These are phyloP conservation scores for Daldinia sp. DNA, from an alignment of 2,329 filamentous ascomycete species.

Conservation along the genomic window DNA sequence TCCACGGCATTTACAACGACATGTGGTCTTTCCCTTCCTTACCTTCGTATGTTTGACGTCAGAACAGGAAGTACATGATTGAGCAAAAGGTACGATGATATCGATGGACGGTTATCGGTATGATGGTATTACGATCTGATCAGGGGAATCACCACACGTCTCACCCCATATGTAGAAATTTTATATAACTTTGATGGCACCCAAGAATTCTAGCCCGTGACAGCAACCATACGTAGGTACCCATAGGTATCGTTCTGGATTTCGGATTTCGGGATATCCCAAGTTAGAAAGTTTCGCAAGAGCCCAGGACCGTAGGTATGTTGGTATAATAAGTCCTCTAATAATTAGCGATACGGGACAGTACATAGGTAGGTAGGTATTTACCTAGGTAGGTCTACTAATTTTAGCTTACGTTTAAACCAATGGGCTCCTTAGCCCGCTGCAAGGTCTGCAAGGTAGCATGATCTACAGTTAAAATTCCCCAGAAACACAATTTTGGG, in stretches of 20 bases:
- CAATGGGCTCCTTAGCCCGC: slow-evolving; percentile 15
- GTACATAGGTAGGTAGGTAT: not conserved
- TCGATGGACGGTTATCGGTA: not conserved
- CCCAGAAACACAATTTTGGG: slow-evolving; percentile 16
- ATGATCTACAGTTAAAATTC: slow-evolving; percentile 31
- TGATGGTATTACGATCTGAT: slow-evolving; percentile 27
- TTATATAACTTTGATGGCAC: slow-evolving; percentile 2
- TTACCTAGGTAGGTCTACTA: slow-evolving; percentile 24
- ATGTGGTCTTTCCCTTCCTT: not conserved
- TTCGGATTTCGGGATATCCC: not conserved
- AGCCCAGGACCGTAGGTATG: not conserved
- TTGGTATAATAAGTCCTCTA: too few species aligned
- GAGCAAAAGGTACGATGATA: slow-evolving; percentile 10
- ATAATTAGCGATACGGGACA: too few species aligned
- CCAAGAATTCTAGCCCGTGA: not conserved
- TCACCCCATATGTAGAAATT: slow-evolving; percentile 25
- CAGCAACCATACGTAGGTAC: slow-evolving; percentile 1
- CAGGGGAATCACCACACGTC: slow-evolving; percentile 29
- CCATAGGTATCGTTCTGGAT: not conserved
- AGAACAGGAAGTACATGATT: not conserved
- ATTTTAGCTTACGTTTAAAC: slow-evolving; percentile 25
- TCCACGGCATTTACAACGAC: not conserved
- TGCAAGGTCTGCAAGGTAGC: slow-evolving; percentile 28
- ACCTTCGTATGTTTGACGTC: not conserved
- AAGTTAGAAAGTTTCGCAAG: not conserved